Evolutionary conservation across 441 rosid genomes (phyloP).

Genomic region (Manihot esculenta): DNA sequence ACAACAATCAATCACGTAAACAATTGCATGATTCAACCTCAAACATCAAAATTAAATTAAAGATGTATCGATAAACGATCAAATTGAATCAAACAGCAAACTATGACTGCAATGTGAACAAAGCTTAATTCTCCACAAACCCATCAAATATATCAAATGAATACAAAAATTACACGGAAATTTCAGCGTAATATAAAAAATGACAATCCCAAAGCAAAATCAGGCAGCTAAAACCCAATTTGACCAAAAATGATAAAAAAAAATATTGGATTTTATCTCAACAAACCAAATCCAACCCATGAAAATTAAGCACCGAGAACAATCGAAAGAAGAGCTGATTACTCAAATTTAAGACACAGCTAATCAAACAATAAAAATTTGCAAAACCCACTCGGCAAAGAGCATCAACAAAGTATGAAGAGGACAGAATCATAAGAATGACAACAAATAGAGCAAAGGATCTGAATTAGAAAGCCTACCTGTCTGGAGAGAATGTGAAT

Average conservation of each 20-base stretch:
- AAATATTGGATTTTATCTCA: background rate
- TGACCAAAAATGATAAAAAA: background rate
- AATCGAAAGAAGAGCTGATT: background rate
- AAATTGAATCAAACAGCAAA: slow-evolving; percentile 19
- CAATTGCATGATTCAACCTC: slow-evolving; percentile 20
- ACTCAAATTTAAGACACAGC: background rate
- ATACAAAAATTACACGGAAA: background rate
- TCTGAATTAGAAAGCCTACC: too few species aligned
- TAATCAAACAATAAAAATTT: background rate
- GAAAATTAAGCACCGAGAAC: background rate
- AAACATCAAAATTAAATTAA: slow-evolving; percentile 3
- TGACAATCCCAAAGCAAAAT: background rate
- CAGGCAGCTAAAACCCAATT: background rate
- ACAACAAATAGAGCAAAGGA: too few species aligned
- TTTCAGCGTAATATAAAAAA: slow-evolving; percentile 7
- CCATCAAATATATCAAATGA: slow-evolving; percentile 2
- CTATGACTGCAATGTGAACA: background rate
- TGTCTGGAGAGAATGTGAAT: too few species aligned
- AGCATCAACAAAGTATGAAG: too few species aligned
- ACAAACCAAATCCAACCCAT: background rate
- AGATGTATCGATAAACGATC: slow-evolving; percentile 6
- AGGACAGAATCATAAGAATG: too few species aligned
- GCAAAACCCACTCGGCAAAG: too few species aligned
- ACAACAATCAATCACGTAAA: slow-evolving; percentile 13
- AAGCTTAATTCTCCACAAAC: slow-evolving; percentile 13